Conservation (phyloP, 177 flowering plant genomes). For the Vitis hybrid region DNA sequence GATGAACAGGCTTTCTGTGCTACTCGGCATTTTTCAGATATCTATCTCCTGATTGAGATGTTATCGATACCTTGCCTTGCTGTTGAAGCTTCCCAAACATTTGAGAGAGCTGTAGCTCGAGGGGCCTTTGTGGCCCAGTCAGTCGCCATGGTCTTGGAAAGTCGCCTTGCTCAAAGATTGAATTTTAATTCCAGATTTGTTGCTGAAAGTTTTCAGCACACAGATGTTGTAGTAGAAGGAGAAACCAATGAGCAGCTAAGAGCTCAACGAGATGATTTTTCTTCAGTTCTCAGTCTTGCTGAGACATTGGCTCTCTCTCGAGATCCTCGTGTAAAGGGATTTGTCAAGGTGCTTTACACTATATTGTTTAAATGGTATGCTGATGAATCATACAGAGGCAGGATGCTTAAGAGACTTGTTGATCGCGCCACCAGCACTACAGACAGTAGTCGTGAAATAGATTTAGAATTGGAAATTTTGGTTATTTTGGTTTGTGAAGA, state of each 20-base stretch:
- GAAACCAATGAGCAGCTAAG: constrained; percentile 48
- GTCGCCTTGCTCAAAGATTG: constrained; percentile 61
- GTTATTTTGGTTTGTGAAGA: constrained; percentile 68
- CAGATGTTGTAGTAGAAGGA: constrained; percentile 45
- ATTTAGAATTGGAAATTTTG: constrained; percentile 81
- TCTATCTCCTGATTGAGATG: constrained; percentile 81
- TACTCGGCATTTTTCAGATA: constrained; percentile 70
- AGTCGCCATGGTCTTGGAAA: constrained; percentile 83
- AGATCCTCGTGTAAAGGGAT: constrained; percentile 63
- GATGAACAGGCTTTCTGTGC: constrained; percentile 48
- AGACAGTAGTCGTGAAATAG: constrained; percentile 61
- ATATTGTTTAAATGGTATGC: constrained; percentile 75
- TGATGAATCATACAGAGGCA: constrained; percentile 64
- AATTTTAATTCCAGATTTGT: constrained; percentile 37
- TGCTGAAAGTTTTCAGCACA: constrained; percentile 47
- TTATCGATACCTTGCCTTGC: constrained; percentile 81
- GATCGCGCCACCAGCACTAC: constrained; percentile 70
- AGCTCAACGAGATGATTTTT: constrained; percentile 68
- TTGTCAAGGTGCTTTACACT: constrained; percentile 76
- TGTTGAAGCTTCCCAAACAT: constrained; percentile 81
- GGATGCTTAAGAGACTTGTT: constrained; percentile 88
- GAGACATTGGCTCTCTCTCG: constrained; percentile 82
- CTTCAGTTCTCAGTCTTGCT: constrained; percentile 70
- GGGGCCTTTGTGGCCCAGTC: constrained; percentile 70
- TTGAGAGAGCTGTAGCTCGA: constrained; percentile 87